phyloP scores from a whole-genome alignment of 2,329 filamentous ascomycete genomes.

The Aspergillus sp. region DNA sequence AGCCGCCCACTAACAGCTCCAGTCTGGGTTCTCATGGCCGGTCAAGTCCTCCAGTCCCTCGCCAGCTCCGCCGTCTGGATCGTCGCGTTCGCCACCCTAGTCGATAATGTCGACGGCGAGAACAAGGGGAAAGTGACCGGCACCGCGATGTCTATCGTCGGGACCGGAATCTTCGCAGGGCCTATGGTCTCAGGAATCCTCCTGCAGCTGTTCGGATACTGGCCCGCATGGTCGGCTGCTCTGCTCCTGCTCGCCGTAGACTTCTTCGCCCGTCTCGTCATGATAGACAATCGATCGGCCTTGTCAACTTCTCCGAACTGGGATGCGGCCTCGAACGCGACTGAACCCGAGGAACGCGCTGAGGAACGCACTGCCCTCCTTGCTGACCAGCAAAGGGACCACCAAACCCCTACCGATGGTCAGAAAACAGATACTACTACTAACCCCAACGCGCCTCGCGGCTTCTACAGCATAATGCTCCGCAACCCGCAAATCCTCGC shows the following conservation, averaged over 20 bases:
- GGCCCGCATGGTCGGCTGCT: slow-evolving; percentile 30
- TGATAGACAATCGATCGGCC: slow-evolving; percentile 25
- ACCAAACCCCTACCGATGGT: too few relatives aligned
- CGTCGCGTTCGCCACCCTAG: slow-evolving; percentile 30
- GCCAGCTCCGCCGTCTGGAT: slow-evolving; percentile 33
- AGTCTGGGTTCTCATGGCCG: slow-evolving; percentile 26
- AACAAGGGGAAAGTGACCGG: slow-evolving; percentile 29
- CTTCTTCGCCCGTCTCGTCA: slow-evolving; percentile 27
- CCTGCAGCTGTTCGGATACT: slow-evolving; percentile 31
- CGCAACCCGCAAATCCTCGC: slow-evolving; percentile 42
- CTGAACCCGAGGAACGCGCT: not conserved
- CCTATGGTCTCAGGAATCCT: slow-evolving; percentile 30
- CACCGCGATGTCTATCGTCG: slow-evolving; percentile 25
- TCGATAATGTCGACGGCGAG: slow-evolving; percentile 27
- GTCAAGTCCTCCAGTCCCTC: slow-evolving; percentile 31
- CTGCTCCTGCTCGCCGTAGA: slow-evolving; percentile 29
- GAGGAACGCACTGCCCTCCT: slow-evolving; percentile 2
- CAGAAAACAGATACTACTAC: not conserved
- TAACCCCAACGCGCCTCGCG: not conserved
- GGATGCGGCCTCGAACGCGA: not conserved
- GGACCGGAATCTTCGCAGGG: slow-evolving; percentile 28
- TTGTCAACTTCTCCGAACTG: too few relatives aligned
- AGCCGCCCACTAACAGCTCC: not conserved
- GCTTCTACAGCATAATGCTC: slow-evolving; percentile 42
- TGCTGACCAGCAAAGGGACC: not conserved